Evolutionary conservation across 345 rosid species (phyloP).

Genomic region (Pistacia atlantica): DNA sequence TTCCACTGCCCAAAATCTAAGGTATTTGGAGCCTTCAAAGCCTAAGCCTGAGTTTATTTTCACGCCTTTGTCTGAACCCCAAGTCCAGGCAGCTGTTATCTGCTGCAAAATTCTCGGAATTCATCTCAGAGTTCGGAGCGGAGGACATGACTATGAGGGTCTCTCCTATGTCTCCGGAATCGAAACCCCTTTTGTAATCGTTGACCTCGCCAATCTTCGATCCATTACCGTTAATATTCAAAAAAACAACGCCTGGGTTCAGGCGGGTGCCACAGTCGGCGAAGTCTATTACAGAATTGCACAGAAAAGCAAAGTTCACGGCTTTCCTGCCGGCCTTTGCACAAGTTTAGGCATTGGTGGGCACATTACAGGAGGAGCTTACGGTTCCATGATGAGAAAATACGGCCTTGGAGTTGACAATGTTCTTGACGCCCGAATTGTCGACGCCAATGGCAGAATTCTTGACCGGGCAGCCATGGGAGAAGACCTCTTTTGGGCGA

Average conservation of each 20-base stretch:
- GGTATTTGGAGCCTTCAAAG: constrained; percentile 25
- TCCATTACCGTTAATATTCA: constrained; percentile 27
- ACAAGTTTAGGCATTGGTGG: constrained; percentile 36
- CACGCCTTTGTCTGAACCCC: constrained; percentile 24
- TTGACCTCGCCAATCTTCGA: constrained; percentile 35
- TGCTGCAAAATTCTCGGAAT: constrained; percentile 26
- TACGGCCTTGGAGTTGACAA: constrained; percentile 28
- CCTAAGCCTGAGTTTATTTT: constrained; percentile 30
- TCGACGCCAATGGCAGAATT: constrained; percentile 20
- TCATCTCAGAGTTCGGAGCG: constrained; percentile 32
- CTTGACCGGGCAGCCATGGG: constrained; percentile 26
- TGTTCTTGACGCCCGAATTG: constrained; percentile 26
- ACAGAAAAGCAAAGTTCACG: constrained; percentile 27
- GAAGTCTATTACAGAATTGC: constrained; percentile 38
- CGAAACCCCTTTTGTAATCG: constrained; percentile 31
- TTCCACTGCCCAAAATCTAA: constrained; percentile 12
- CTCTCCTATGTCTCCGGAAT: constrained; percentile 32
- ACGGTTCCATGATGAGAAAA: constrained; percentile 31
- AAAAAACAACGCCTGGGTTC: constrained; percentile 36
- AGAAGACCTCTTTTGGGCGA: constrained; percentile 34
- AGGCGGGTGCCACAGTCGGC: constrained; percentile 43
- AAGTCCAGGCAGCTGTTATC: constrained; percentile 32
- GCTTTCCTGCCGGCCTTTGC: constrained; percentile 39
- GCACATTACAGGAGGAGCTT: constrained; percentile 27
- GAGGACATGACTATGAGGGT: constrained; percentile 48